A percentile compares a stretch with the other conserved stretches of the same genome.
phyloP scores from a whole-genome alignment of 148 eudicot species.

The Vaccinium darrowii region DNA sequence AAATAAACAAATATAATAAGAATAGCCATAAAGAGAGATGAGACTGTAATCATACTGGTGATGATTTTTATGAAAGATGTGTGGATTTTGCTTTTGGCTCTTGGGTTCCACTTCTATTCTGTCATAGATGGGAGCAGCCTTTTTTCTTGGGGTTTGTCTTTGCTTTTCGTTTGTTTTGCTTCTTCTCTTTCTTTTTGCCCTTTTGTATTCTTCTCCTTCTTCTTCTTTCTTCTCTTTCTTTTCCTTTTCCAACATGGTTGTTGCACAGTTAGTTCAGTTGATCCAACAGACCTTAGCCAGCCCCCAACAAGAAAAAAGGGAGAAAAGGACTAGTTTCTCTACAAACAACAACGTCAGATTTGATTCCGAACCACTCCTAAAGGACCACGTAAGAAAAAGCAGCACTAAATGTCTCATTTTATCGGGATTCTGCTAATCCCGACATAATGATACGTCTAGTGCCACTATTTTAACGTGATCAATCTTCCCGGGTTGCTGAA shows the following conservation, averaged over 20 bases:
- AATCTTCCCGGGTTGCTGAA: not conserved
- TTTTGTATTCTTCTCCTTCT: constrained; percentile 33
- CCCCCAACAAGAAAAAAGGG: constrained; percentile 11
- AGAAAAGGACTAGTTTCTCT: not conserved
- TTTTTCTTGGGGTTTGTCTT: constrained; percentile 27
- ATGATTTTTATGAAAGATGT: constrained; percentile 46
- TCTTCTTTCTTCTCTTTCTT: not conserved
- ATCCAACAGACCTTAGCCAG: constrained; percentile 15
- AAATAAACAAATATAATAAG: constrained; percentile 25
- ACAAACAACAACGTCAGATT: constrained; percentile 25
- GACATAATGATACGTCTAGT: not conserved
- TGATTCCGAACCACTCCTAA: not conserved
- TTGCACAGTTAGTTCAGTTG: constrained; percentile 15
- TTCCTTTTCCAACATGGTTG: constrained; percentile 1
- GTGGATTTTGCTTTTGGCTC: constrained; percentile 24
- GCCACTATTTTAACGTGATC: not conserved
- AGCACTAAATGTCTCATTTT: not conserved
- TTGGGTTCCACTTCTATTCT: constrained; percentile 27
- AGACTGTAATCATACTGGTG: constrained; percentile 51
- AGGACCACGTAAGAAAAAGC: constrained; percentile 15
- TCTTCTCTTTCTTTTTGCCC: constrained; percentile 3
- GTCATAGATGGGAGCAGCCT: constrained; percentile 26
- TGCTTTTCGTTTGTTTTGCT: constrained; percentile 7
- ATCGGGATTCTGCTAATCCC: constrained; percentile 5
- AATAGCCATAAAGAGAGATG: constrained; percentile 34